Base-by-base conservation (phyloP, 495 filamentous ascomycete species). In the Hypoxylon lienhwacheense region DNA sequence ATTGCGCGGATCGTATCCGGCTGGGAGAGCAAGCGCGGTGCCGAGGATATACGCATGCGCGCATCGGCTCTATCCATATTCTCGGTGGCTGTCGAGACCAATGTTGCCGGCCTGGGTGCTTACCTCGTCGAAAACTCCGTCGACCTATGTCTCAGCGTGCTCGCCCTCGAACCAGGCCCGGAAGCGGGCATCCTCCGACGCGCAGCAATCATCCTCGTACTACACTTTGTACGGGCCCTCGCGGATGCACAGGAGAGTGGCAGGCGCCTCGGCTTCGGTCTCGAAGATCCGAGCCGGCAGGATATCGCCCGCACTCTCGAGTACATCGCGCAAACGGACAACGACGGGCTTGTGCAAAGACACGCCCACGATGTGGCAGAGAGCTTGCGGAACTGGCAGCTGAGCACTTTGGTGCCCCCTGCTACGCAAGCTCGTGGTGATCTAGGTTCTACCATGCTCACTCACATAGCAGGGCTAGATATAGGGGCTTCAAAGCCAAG, bases 1-100 rank as follows among this genome's bases (percentile, higher is more conserved):
- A 71, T 86, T 0, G 77, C 78, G 11, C 78, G 79, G 36, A 88
- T 95, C 28, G 76, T 95, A 1, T 70, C 77, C 4, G 86, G 86
- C 4, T 96, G 90, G 90, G 81, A 84, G 43, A 77, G 78, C 32
- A 86, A 80, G 42, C 80, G 83, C 1, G 77, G 80, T 0, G 75
- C 79, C 14, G 90, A 96, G 59, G 90, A 96, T 61, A 73, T 92
- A 1, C 78, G 90, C 10, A 77, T 91, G 28, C 82, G 90, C 4
- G 77, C 88, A 6, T 93, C 89, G 0, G 89, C 90, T 2, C 68
- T 96, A 0, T 87, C 86, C 4, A 80, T 96, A 12, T 73, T 93
- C 14, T 81, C 81, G 0, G 74, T 72, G 0, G 81, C 81, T 0
- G 71, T 91, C 1, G 85, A 90, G 65, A 82, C 80, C 0, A 86